A percentile compares a stretch with the other conserved stretches of the same genome.
Conservation (phyloP, 2,329 filamentous ascomycete species). For the Diplodia scrobiculata region DNA sequence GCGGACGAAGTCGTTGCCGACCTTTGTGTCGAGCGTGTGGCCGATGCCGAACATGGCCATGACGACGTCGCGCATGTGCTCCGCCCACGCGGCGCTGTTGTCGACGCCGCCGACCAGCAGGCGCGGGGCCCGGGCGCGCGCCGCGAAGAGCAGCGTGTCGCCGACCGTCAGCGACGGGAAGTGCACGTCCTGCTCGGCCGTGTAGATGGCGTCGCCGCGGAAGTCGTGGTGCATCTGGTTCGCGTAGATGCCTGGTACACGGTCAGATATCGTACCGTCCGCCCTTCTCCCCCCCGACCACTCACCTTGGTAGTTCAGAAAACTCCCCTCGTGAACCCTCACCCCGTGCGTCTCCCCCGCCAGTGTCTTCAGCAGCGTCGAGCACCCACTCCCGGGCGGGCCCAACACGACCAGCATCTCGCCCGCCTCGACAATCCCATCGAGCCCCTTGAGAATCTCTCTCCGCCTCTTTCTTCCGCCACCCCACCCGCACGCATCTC, state of each 20-base stretch:
- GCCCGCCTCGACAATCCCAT: slow-evolving; percentile 68
- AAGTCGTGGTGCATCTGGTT: slow-evolving; percentile 76
- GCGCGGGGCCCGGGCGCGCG: slow-evolving; percentile 67
- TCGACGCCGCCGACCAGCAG: slow-evolving; percentile 62
- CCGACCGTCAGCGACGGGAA: slow-evolving; percentile 76
- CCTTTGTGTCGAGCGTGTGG: slow-evolving; percentile 71
- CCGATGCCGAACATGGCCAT: slow-evolving; percentile 76
- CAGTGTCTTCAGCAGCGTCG: slow-evolving; percentile 81
- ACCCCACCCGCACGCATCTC: slow-evolving; percentile 38
- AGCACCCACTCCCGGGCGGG: slow-evolving; percentile 70
- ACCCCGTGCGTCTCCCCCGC: slow-evolving; percentile 82
- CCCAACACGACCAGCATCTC: slow-evolving; percentile 77
- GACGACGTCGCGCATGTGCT: slow-evolving; percentile 68
- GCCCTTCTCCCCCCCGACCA: fast-evolving
- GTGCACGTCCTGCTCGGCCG: slow-evolving; percentile 79
- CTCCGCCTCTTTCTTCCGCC: slow-evolving; percentile 56
- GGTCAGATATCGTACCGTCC: no score
- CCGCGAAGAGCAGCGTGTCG: slow-evolving; percentile 77
- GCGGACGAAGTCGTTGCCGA: slow-evolving; percentile 74
- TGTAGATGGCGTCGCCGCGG: slow-evolving; percentile 84
- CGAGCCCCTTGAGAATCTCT: slow-evolving; percentile 59
- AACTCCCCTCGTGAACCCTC: slow-evolving; percentile 67
- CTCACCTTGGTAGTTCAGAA: slow-evolving; percentile 80
- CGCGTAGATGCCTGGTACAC: slow-evolving; percentile 59
- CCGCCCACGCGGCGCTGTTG: slow-evolving; percentile 57